Conservation (phyloP, 1,284 basidiomycete species). For the Salmacisia buchloeana region DNA sequence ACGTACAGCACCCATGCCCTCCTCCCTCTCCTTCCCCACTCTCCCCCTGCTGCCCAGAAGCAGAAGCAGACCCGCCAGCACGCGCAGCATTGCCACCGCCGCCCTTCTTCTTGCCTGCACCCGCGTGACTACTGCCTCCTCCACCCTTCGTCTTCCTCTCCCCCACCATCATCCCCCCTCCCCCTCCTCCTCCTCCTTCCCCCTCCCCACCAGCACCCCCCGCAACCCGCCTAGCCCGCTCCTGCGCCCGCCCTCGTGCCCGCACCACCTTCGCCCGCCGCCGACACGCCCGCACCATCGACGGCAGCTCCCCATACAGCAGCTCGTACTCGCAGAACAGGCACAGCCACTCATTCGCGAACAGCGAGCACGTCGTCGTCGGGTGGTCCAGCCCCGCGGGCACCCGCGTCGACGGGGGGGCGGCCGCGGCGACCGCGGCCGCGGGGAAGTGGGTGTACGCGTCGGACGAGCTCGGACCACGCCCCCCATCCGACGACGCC, state of each 20-base stretch:
- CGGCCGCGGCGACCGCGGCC: conserved; percentile 7
- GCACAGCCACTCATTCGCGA: conserved; percentile 48
- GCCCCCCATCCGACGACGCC: no score
- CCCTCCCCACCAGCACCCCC: conserved; percentile 11
- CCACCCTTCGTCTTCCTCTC: no score
- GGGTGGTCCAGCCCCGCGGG: conserved; percentile 16
- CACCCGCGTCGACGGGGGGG: neutral
- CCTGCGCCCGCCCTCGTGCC: conserved; percentile 39
- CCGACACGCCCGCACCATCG: conserved; percentile 37
- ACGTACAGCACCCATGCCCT: neutral
- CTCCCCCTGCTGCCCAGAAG: no score
- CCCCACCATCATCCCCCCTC: no score
- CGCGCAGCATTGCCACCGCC: no score
- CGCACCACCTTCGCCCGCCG: conserved; percentile 47
- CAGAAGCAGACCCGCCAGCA: no score
- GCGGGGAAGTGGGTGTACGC: neutral
- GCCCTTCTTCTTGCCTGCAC: no score
- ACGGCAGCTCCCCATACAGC: conserved; percentile 47
- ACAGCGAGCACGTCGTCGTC: conserved; percentile 17
- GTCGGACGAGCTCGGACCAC: no score
- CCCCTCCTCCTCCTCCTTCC: neutral
- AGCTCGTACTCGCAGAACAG: conserved; percentile 52
- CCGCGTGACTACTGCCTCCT: no score
- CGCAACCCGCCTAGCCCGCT: conserved; percentile 26
- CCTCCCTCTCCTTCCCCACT: neutral